Evolutionary conservation across 306 rosid species (phyloP), one percentile per base, ranked within the genome.

Genomic region (Herpetospermum pedunculosum): DNA sequence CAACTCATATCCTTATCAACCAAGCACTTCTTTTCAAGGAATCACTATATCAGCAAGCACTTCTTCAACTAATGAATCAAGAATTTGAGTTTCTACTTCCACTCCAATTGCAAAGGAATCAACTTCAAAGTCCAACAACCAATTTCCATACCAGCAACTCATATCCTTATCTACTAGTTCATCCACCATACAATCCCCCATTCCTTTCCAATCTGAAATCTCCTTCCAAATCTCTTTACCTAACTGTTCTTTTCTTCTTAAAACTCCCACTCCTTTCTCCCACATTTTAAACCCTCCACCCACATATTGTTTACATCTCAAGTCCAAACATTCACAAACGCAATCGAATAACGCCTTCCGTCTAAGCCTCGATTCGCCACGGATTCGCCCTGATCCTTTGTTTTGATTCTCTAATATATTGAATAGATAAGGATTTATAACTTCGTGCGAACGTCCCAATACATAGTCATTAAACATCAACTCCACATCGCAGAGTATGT

Each of bases 151-250:
- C 34, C 84, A 78, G 83, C 83, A 85, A 80, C 92, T 88, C 96
- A 94, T 94, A 83, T 94, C 98, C 80, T 83, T 88, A 79, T 84
- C 91, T 77, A 94, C 96, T 46, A 94, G 92, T 72, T 89, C 97
- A 70, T 91, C 97, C 2, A 93, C 98, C 96, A 89, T 91, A 46
- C 87, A 85, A 62, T 91, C 94, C 38, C 90, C 84, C 97, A 86
- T 73, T 76, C 81, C 90, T 34, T 57, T 84, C 90, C 87, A 91
- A 62, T 83, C 80, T 16, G 79, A 84, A 75, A 94, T 83, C 79
- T 94, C 97, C 78, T 89, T 89, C 75, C 81, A 85, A 70, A 94
- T 79, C 55, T 89, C 91, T 75, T 84, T 86, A 40, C 90, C 87
- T 79, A 94, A 79, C 83, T 76, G 74, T 46, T 88, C 96, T 34